Evolutionary conservation across 768 basidiomycete genomes (phyloP), one percentile per base, ranked within the genome.

Genomic region (Butyriboletus loyo): DNA sequence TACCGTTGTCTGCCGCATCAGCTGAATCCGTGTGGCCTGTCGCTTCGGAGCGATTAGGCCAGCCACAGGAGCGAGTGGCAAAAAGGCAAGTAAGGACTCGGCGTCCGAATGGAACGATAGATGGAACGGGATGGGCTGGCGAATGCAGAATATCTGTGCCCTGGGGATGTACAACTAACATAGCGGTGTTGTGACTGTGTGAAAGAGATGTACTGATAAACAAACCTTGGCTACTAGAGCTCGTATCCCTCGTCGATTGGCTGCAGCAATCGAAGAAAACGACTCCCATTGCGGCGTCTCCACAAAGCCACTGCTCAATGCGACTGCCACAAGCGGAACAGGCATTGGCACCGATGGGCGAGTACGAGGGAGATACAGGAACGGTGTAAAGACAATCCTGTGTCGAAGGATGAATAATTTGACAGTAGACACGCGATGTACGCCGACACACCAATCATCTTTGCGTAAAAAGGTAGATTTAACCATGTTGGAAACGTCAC

Each of bases 1-100:
- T 9, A 88, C 84, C 7, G 76, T 78, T 4, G 80, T 77, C 65
- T 89, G 88, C 49, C 88, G 75, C 67, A 88, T 73, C 21, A 89
- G 59, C 57, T 85, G 79, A 24, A 89, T 69, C 7, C 76, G 78
- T 6, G 83, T 87, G 47, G 47, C 70, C 51, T 56, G 69, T 54
- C 60, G 73, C 53, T 63, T 64, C 3, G 63, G 57, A 24, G 67
- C 28, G 3, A 57, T 52, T 50, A 54, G 68, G 44, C 59, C 67
- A 27, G 66, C 60, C 10, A 74, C 74, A 0, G 87, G 88, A 31
- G 77, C 77, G 31, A 77, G 75, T 10, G 86, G 83, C 41, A 85
- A 64, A 61, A 86, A 87, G 6, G 79, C 72, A 2, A 81, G 79
- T 14, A 90, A 71, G 13, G 86, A 80, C 28, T 74, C 65, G 0